Evolutionary conservation across 805 yeast species (phyloP).

Genomic region (Wickerhamomyces pijperi): DNA sequence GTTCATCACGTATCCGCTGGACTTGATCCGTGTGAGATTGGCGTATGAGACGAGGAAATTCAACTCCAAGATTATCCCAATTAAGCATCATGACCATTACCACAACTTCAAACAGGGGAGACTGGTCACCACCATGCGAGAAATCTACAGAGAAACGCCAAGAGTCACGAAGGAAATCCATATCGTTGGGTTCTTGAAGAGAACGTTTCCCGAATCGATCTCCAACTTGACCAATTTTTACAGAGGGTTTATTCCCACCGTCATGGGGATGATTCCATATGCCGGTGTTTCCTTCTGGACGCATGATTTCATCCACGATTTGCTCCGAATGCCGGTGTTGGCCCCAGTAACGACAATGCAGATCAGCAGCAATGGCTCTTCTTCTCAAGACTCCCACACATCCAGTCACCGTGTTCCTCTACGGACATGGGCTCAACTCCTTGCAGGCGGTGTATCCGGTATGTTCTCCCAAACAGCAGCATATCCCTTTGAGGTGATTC

Average conservation of each 20-base stretch:
- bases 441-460: conserved; percentile 95
- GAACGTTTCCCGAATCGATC: conserved; percentile 10
- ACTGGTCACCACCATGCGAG: conserved; percentile 13
- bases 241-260: conserved; percentile 89
- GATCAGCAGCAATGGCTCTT: too few species aligned
- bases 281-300: conserved; percentile 96
- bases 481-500: conserved; percentile 89
- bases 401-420: conserved; percentile 45
- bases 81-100: conserved; percentile 13
- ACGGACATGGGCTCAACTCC: conserved; percentile 81
- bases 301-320: conserved; percentile 83
- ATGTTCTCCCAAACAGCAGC: conserved; percentile 93
- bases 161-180: conserved; percentile 11
- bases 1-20: conserved; percentile 84
- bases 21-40: conserved; percentile 78
- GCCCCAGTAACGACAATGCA: conserved; percentile 42
- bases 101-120: conserved; percentile 21
- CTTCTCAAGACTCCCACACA: conserved; percentile 1
- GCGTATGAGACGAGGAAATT: conserved; percentile 66
- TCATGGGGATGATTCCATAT: conserved; percentile 92
- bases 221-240: conserved; percentile 50
- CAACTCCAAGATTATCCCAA: conserved; percentile 6
- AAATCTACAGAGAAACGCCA: conserved; percentile 18
- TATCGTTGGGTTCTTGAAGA: conserved; percentile 12
- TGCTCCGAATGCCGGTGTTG: conserved; percentile 53